phyloP scores from a whole-genome alignment of 257 asterid genomes.

The Leonotis leonurus region DNA sequence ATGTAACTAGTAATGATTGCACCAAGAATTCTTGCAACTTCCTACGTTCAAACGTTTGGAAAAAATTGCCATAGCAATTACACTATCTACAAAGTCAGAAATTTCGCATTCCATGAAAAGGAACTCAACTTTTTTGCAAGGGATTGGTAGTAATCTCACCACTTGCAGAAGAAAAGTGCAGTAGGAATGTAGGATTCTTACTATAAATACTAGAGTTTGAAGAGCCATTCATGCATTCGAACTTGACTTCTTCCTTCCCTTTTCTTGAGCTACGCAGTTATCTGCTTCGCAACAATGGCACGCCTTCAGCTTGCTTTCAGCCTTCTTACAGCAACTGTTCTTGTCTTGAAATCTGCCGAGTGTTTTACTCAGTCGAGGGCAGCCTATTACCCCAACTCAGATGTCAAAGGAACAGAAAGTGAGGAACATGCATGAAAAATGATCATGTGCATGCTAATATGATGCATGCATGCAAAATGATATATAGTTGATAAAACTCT shows the following conservation, averaged over 20 bases:
- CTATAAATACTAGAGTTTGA: constrained; percentile 36
- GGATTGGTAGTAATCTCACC: no score
- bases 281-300: constrained; percentile 23
- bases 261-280: constrained; percentile 1
- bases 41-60: not conserved
- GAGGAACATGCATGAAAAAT: not conserved
- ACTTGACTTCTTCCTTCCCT: constrained; percentile 15
- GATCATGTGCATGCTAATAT: no score
- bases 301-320: constrained; percentile 13
- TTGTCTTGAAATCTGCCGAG: constrained; percentile 30
- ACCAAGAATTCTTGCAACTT: constrained; percentile 19
- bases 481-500: no score
- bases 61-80: not conserved
- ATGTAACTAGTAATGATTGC: constrained; percentile 26
- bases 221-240: constrained; percentile 20
- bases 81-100: not conserved
- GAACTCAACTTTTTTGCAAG: constrained; percentile 11
- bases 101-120: constrained; percentile 21
- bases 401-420: constrained; percentile 73
- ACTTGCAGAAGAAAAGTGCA: no score
- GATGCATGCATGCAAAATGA: no score
- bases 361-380: constrained; percentile 66
- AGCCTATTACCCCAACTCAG: constrained; percentile 63
- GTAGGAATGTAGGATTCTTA: no score
- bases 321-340: constrained; percentile 24